Percentiles rank a stretch among this genome's conserved stretches.
Evolutionary conservation across 495 filamentous ascomycete genomes (phyloP).

Genomic region (Talaromyces proteolyticus): DNA sequence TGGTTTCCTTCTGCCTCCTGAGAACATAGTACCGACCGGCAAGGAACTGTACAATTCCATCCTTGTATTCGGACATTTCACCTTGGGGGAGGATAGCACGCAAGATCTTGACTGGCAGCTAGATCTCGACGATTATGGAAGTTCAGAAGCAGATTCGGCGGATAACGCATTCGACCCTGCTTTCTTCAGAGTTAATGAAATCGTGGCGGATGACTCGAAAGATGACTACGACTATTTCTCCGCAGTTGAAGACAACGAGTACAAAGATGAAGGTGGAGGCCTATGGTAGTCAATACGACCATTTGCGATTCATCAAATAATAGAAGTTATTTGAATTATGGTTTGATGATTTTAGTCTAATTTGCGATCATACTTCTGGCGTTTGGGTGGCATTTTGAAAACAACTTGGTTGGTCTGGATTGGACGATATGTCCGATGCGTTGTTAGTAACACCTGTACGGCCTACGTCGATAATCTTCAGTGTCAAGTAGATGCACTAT

Average conservation of each 20-base stretch:
- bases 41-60: slow-evolving; percentile 79
- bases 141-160: not conserved
- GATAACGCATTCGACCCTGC: not conserved
- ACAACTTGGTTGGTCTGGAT: not conserved
- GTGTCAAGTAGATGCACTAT: too few species aligned
- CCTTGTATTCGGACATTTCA: slow-evolving; percentile 75
- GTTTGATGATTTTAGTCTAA: not conserved
- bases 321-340: too few species aligned
- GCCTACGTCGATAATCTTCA: too few species aligned
- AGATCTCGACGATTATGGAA: not conserved
- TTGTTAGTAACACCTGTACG: too few species aligned
- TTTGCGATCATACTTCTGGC: not conserved
- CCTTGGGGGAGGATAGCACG: slow-evolving; percentile 42
- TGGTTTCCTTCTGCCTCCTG: slow-evolving; percentile 82
- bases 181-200: not conserved
- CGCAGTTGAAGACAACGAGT: slow-evolving; percentile 2
- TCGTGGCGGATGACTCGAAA: not conserved
- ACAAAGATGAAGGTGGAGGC: slow-evolving; percentile 5
- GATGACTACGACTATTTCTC: not conserved
- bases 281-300: not conserved
- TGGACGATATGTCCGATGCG: too few species aligned
- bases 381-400: not conserved
- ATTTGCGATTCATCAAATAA: too few species aligned
- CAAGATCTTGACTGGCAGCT: slow-evolving; percentile 15
- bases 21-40: slow-evolving; percentile 85